Percentiles rank a stretch among this genome's conserved stretches.
phyloP scores from a whole-genome alignment of 2,329 filamentous ascomycete genomes.

The Tolypocladium sp. region DNA sequence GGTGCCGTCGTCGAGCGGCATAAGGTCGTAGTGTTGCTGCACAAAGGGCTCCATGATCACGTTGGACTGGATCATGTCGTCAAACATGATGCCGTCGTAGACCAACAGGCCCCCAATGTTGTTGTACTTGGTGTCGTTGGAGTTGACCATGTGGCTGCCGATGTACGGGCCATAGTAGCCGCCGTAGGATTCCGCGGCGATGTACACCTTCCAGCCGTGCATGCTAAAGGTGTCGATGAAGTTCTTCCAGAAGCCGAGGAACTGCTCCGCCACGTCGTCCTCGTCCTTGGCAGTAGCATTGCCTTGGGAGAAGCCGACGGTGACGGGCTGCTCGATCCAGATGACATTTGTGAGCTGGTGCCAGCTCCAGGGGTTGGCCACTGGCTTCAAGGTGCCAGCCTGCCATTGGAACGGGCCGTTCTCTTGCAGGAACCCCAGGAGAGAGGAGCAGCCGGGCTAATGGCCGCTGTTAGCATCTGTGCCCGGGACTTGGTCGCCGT shows the following conservation, averaged over 20 bases:
- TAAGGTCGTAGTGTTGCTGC: constrained; percentile 49
- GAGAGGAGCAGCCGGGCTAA: constrained; percentile 46
- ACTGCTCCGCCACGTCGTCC: constrained; percentile 60
- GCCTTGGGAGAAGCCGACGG: constrained; percentile 61
- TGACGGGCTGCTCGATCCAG: constrained; percentile 62
- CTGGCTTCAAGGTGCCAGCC: constrained; percentile 56
- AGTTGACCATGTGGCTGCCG: constrained; percentile 61
- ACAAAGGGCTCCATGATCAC: constrained; percentile 49
- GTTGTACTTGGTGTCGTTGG: constrained; percentile 55
- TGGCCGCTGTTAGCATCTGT: background rate
- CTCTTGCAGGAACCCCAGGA: constrained; percentile 64
- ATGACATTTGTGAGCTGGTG: constrained; percentile 40
- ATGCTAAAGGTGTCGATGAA: constrained; percentile 64
- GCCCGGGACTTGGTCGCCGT: background rate
- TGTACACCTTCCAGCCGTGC: constrained; percentile 59
- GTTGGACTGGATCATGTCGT: constrained; percentile 31
- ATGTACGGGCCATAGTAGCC: constrained; percentile 65
- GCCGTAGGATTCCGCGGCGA: constrained; percentile 63
- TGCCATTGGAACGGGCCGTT: constrained; percentile 69
- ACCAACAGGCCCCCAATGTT: constrained; percentile 61
- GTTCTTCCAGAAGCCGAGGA: constrained; percentile 72
- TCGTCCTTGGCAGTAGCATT: constrained; percentile 54
- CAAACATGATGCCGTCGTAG: constrained; percentile 59
- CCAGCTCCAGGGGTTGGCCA: constrained; percentile 64
- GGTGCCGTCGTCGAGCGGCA: constrained; percentile 55